Evolutionary conservation across 139 green algal species (phyloP), one percentile per base, ranked within the genome.

Genomic region (Chlamydomonas incerta): DNA sequence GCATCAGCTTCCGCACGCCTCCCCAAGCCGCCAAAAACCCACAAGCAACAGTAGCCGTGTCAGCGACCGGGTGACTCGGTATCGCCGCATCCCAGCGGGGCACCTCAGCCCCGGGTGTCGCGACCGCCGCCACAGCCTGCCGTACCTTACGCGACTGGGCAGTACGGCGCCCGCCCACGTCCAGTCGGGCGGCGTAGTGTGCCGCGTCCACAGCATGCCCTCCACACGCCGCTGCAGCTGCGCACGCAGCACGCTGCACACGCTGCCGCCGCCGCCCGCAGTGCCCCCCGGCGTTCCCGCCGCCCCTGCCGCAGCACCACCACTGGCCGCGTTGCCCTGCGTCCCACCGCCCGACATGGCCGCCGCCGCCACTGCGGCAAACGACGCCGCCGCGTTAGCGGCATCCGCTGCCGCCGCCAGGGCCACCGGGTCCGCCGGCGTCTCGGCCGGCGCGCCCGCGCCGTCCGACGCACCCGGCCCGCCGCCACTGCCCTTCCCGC

Each of bases 141-240:
- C 60, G 5, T 63, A 83, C 72, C 50, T 72, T n/a, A 72, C 57
- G 6, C 70, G 41, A 55, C 69, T 77, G 21, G 67, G 80, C 35
- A 86, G 77, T 41, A 60, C 77, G 20, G 55, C 65, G 1, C 74
- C 87, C 67, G 63, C 46, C 87, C 87, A 90, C 26, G 65, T 82
- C 87, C 87, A 90, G 17, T 37, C 73, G 15, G 70, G 6, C 3
- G 80, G 87, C 47, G 80, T 72, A 41, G 47, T 90, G 66, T 74
- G 67, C 47, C 15, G 34, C 23, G 84, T 75, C 87, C 87, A 90
- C 57, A 90, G 17, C 74, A 81, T 83, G 24, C 57, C 80, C 68
- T 85, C 74, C 68, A 73, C 55, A 28, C 72, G 75, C 85, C 57
- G 70, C 50, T 72, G 80, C 72, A 79, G 86, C 80, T 84, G 62